Conservation (phyloP, 306 rosid genomes). For the Lathyrus sativus region DNA sequence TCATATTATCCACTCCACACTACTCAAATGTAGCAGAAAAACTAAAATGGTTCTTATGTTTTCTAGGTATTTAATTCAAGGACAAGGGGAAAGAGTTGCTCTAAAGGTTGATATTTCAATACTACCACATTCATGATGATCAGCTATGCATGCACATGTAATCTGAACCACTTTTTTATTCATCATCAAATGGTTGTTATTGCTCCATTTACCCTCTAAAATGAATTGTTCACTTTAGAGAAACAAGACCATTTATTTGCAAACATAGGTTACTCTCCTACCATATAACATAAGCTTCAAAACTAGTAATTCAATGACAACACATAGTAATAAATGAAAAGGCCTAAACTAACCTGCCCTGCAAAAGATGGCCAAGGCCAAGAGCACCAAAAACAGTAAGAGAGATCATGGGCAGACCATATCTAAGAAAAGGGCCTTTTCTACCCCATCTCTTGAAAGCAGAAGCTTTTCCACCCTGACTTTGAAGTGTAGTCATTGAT, state of each 20-base stretch:
- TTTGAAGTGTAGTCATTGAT: conserved; percentile 43
- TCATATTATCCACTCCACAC: no score
- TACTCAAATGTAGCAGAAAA: no score
- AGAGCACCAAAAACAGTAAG: conserved; percentile 78
- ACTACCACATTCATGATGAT: background rate
- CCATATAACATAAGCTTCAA: background rate
- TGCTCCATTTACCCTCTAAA: background rate
- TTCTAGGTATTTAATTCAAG: background rate
- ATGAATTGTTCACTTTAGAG: background rate
- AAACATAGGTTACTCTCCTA: background rate
- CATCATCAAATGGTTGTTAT: background rate
- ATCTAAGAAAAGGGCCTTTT: conserved; percentile 72
- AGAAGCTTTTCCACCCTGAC: conserved; percentile 33
- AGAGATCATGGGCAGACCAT: conserved; percentile 93
- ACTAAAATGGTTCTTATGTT: background rate
- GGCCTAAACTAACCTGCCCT: conserved; percentile 63
- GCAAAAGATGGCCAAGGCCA: conserved; percentile 88
- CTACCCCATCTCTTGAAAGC: conserved; percentile 79
- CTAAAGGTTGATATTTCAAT: background rate
- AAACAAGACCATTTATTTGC: background rate
- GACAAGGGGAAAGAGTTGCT: background rate
- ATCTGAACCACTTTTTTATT: background rate
- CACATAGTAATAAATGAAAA: background rate
- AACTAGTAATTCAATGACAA: background rate
- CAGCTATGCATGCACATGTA: background rate